Evolutionary conservation across 2,329 filamentous ascomycete species (phyloP), one percentile per base, ranked within the genome.

Genomic region (Biscogniauxia sp.): DNA sequence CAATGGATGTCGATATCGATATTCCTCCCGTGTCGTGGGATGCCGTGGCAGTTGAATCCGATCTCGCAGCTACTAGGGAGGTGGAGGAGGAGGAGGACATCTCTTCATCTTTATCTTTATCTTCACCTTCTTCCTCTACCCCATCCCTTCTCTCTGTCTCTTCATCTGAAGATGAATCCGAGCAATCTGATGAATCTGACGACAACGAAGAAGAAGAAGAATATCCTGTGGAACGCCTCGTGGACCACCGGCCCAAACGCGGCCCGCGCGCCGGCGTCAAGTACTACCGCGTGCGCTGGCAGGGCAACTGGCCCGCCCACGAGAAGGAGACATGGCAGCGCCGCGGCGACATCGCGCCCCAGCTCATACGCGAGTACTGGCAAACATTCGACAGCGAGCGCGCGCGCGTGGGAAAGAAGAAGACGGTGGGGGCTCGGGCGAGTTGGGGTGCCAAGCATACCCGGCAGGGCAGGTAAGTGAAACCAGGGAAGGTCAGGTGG

Each of bases 321-420:
- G n/a, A 62, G 26, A 63, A 62, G 23, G 54, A 62, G 53, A 60
- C 53, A 1, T 66, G 61, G 61, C 55, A 58, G 5, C 32, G 5
- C 0, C 9, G 2, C 2, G 0, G 2, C 5, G n/a, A 62, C 20
- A 59, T 65, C 41, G 23, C 53, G 2, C 15, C 20, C 9, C 1
- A 32, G 9, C 23, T 61, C 7, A 53, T 62, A 11, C 51, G 52
- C 7, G 23, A 51, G 11, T 66, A 66, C 23, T 64, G 61, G 59
- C 23, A 19, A 11, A 20, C 15, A 20, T 3, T 45, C 17, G 37
- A 45, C 37, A 3, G 28, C 28, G 28, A 32, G 28, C 2, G 6
- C 28, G 28, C 7, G 28, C 28, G 6, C 28, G 6, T 8, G 28
- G 28, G 28, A 2, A 32, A 32, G 28, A 32, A 32, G 11, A 23